phyloP scores from a whole-genome alignment of 2,329 filamentous ascomycete species.

The Epichloe glyceriae region DNA sequence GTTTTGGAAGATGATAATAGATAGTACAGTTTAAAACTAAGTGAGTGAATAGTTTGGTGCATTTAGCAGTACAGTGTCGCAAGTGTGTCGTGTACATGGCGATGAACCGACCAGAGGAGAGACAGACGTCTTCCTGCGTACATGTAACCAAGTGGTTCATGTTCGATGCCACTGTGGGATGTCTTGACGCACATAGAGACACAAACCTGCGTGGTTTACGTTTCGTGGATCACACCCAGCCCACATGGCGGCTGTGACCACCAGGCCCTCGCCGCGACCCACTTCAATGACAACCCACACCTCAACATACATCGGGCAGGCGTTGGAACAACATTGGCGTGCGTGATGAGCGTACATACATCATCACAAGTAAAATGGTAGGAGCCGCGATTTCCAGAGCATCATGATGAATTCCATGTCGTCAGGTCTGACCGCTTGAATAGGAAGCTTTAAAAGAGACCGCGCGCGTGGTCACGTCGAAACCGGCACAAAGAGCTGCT shows the following conservation, averaged over 20 bases:
- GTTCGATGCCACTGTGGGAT: no score
- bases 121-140: no score
- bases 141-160: no score
- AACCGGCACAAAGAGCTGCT: constrained; percentile 35
- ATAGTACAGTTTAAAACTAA: neutral
- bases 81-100: no score
- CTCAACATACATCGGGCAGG: neutral
- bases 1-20: neutral
- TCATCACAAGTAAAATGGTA: constrained; percentile 1
- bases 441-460: constrained; percentile 25
- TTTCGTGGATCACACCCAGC: no score
- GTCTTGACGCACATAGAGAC: no score
- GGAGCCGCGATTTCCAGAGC: neutral
- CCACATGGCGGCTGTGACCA: neutral
- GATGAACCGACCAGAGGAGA: no score
- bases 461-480: constrained; percentile 32
- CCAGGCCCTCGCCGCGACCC: neutral
- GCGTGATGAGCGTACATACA: neutral
- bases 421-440: neutral
- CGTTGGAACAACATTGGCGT: neutral
- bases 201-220: no score
- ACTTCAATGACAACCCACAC: neutral
- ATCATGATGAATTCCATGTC: neutral
- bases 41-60: no score
- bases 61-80: no score